Evolutionary conservation across 2,329 filamentous ascomycete genomes (phyloP).

Genomic region (Fusarium sp.): DNA sequence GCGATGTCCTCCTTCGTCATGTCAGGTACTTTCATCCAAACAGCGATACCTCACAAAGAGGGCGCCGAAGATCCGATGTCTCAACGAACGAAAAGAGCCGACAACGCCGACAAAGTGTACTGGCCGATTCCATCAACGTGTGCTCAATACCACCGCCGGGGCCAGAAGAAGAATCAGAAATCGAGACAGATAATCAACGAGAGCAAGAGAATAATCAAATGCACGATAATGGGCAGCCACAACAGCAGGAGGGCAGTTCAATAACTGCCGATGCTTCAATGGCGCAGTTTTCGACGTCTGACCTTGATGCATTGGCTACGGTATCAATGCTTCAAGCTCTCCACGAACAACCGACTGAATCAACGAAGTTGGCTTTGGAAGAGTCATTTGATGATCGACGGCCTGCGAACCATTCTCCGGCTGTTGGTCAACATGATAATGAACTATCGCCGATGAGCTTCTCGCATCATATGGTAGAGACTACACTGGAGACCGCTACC

Average conservation of each 20-base stretch:
- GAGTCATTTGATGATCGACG: not conserved
- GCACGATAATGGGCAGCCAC: accelerated
- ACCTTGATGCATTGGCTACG: not conserved
- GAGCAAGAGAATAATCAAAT: not conserved
- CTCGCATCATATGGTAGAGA: not conserved
- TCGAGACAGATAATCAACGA: not conserved
- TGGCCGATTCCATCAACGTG: not conserved
- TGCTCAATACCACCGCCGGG: not conserved
- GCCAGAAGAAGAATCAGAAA: not conserved
- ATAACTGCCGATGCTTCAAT: not conserved
- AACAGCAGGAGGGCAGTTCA: not conserved
- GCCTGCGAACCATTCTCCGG: accelerated
- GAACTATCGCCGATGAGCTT: not conserved
- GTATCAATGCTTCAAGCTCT: not conserved
- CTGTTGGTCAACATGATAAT: not conserved
- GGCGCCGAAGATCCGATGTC: not conserved
- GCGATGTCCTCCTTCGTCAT: slow-evolving; percentile 6
- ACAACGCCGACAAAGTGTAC: not conserved
- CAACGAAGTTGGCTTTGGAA: not conserved
- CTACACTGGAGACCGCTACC: not conserved
- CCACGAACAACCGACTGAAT: not conserved
- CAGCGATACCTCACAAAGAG: not conserved
- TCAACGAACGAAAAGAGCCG: not conserved
- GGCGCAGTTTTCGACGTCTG: not conserved
- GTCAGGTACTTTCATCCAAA: not conserved